A percentile compares a stretch with the other conserved stretches of the same genome.
These are phyloP conservation scores for Trichoderma arundinaceum DNA, from an alignment of 2,329 filamentous ascomycete genomes.

Conservation along the genomic window DNA sequence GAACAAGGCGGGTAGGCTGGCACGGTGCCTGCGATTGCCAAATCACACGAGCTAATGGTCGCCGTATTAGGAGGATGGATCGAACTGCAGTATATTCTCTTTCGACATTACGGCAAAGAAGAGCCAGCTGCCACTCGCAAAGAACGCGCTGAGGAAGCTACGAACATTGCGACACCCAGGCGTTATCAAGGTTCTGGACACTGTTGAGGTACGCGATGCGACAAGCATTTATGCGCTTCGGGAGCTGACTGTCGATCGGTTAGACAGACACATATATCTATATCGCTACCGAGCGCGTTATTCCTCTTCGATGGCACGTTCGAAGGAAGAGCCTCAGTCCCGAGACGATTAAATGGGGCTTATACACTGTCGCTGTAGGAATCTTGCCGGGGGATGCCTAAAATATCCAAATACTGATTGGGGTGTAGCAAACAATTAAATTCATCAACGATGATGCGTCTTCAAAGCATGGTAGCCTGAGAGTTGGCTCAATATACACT, in stretches of 20 bases:
- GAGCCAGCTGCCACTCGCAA: constrained; percentile 81
- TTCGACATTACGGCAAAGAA: constrained; percentile 87
- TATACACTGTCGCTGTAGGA: constrained; percentile 80
- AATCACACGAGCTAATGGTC: background rate
- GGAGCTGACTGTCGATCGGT: constrained; percentile 36
- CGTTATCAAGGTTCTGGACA: constrained; percentile 91
- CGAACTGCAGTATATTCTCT: constrained; percentile 93
- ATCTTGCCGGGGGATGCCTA: no score
- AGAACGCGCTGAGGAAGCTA: constrained; percentile 92
- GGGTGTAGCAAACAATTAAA: constrained; percentile 79
- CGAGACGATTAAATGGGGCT: constrained; percentile 96
- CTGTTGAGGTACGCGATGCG: constrained; percentile 73
- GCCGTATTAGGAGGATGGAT: constrained; percentile 78
- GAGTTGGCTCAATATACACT: constrained; percentile 86
- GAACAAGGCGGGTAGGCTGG: constrained; percentile 77
- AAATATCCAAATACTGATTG: constrained; percentile 34
- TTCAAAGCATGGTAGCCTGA: constrained; percentile 87
- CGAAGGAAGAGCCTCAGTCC: constrained; percentile 84
- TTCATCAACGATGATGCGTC: constrained; percentile 95
- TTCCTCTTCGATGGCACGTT: constrained; percentile 87
- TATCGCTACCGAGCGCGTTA: constrained; percentile 89
- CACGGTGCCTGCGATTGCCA: background rate
- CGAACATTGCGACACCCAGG: constrained; percentile 92
- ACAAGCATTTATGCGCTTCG: constrained; percentile 8
- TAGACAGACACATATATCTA: constrained; percentile 95